phyloP scores from a whole-genome alignment of 768 basidiomycete genomes.

The Kwoniella dendrophila region DNA sequence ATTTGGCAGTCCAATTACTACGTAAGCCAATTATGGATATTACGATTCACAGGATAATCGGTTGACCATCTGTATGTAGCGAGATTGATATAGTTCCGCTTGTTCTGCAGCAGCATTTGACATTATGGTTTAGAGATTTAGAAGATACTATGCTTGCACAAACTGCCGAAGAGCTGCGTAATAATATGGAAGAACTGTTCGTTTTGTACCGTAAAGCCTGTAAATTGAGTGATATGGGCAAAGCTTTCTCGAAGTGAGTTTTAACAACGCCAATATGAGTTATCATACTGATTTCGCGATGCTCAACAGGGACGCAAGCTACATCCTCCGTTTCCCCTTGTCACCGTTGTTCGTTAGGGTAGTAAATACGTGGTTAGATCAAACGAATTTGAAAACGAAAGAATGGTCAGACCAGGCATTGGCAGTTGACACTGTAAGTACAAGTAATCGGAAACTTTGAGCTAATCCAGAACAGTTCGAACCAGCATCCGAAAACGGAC shows the following conservation, averaged over 20 bases:
- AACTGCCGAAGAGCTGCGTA: conserved; percentile 9
- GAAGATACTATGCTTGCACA: conserved; percentile 29
- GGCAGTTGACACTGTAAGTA: conserved; percentile 72
- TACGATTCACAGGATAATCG: not conserved
- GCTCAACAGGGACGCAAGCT: not conserved
- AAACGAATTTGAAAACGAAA: conserved; percentile 82
- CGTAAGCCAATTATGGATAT: conserved; percentile 60
- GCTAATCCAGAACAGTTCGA: conserved; percentile 56
- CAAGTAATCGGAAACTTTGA: not conserved
- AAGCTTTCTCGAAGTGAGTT: conserved; percentile 77
- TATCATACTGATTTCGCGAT: not conserved
- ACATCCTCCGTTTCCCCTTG: conserved; percentile 65
- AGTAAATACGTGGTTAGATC: conserved; percentile 83
- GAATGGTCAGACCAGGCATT: conserved; percentile 95
- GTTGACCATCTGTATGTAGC: not conserved
- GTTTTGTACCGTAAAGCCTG: conserved; percentile 78
- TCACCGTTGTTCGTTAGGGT: conserved; percentile 81
- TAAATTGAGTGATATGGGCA: conserved; percentile 74
- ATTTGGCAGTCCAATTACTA: conserved; percentile 79
- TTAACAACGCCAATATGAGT: conserved; percentile 6
- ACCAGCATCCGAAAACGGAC: conserved; percentile 73
- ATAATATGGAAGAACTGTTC: conserved; percentile 71
- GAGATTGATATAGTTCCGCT: conserved; percentile 37
- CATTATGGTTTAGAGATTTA: conserved; percentile 38
- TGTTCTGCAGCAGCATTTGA: conserved; percentile 35